phyloP scores from a whole-genome alignment of 2,329 filamentous ascomycete species.

The Epichloe gansuensis region DNA sequence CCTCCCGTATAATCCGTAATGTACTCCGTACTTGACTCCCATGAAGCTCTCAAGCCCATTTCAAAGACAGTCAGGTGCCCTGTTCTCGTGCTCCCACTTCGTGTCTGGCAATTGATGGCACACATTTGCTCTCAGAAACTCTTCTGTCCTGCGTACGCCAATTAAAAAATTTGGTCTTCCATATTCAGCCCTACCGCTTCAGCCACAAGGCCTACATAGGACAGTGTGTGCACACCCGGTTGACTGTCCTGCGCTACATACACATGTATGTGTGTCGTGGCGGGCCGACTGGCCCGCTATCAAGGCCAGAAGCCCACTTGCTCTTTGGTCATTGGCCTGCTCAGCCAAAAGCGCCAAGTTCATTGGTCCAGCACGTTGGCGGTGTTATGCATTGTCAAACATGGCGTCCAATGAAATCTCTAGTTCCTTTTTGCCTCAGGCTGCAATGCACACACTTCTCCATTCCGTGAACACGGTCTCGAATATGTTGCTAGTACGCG shows the following conservation, averaged over 20 bases:
- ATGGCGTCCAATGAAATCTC: slow-evolving; percentile 8
- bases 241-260: background rate
- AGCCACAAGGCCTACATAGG: background rate
- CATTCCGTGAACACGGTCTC: background rate
- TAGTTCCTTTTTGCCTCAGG: slow-evolving; percentile 7
- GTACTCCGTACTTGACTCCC: no score
- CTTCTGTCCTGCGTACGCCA: no score
- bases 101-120: no score
- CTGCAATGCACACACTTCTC: slow-evolving; percentile 2
- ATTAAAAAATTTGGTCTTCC: background rate
- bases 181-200: background rate
- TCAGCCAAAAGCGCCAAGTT: accelerated
- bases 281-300: background rate
- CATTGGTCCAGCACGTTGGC: slow-evolving; percentile 5
- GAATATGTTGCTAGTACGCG: slow-evolving; percentile 9
- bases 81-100: no score
- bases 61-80: no score
- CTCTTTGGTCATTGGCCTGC: background rate
- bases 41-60: no score
- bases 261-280: no score
- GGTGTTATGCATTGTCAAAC: background rate
- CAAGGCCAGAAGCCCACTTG: background rate
- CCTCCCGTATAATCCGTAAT: no score
- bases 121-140: no score
- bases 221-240: background rate